Conservation (phyloP, 2,329 filamentous ascomycete species). For the Neonectria ditissima region DNA sequence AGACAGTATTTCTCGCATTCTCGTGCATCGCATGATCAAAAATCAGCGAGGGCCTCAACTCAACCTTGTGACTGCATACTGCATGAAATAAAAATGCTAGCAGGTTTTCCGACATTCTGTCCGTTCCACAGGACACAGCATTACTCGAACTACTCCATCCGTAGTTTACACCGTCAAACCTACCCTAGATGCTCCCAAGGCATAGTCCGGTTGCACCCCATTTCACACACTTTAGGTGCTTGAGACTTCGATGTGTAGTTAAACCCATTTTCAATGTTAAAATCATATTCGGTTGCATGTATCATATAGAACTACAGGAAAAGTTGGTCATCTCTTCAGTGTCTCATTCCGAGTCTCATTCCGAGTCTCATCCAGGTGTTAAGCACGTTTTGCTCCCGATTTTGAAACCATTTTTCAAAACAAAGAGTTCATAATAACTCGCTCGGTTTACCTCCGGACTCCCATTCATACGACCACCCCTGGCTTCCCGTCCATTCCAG, state of each 20-base stretch:
- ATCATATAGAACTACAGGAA: neutral
- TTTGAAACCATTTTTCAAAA: neutral
- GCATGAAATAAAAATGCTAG: neutral
- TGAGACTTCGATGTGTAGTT: neutral
- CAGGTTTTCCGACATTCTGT: neutral
- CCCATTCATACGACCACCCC: conserved; percentile 28
- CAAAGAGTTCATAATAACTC: neutral
- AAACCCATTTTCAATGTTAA: no score
- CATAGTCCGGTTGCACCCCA: neutral
- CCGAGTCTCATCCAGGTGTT: conserved; percentile 15
- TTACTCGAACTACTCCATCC: neutral
- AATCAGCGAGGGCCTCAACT: conserved; percentile 12
- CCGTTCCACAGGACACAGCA: neutral
- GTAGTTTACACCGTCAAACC: neutral
- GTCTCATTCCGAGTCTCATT: no score
- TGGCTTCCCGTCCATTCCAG: conserved; percentile 21
- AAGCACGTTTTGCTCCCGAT: neutral
- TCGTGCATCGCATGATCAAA: conserved; percentile 7
- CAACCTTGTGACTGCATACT: neutral
- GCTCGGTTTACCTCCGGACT: conserved; percentile 17
- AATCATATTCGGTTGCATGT: neutral
- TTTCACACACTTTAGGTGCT: neutral
- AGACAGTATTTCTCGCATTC: neutral
- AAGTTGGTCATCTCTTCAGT: conserved; percentile 6
- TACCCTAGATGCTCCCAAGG: neutral